phyloP scores from a whole-genome alignment of 2,329 filamentous ascomycete species.

The Coniochaeta sp. region DNA sequence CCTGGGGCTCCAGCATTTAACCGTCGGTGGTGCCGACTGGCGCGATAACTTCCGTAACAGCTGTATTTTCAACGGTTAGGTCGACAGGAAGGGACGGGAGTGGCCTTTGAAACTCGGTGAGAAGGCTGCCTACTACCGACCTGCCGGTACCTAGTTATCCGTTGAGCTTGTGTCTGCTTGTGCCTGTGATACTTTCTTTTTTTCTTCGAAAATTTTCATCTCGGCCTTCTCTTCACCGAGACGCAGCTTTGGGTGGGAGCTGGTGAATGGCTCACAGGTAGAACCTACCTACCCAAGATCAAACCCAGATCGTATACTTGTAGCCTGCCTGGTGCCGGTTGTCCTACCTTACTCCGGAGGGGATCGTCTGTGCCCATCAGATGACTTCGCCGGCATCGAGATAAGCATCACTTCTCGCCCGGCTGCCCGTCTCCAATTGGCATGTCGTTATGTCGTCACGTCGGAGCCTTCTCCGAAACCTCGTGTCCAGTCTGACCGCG shows the following conservation, averaged over 20 bases:
- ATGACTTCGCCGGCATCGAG: not conserved
- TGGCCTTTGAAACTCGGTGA: not conserved
- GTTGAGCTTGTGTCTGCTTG: not conserved
- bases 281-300: too few species aligned
- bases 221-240: not conserved
- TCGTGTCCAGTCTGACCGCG: too few species aligned
- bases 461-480: too few species aligned
- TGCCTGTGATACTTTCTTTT: too few species aligned
- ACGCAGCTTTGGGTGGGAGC: not conserved
- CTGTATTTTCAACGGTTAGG: not conserved
- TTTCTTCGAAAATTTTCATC: not conserved
- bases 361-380: not conserved
- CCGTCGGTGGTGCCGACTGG: not conserved
- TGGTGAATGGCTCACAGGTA: too few species aligned
- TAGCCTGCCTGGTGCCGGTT: not conserved
- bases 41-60: not conserved
- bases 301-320: not conserved
- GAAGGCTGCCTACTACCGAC: not conserved
- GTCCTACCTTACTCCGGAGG: not conserved
- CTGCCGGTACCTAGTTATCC: not conserved
- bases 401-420: not conserved
- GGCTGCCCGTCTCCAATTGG: not conserved
- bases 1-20: not conserved
- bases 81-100: not conserved
- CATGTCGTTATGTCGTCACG: not conserved